Evolutionary conservation across 148 eudicot genomes (phyloP).

Genomic region (Vaccinium darrowii): DNA sequence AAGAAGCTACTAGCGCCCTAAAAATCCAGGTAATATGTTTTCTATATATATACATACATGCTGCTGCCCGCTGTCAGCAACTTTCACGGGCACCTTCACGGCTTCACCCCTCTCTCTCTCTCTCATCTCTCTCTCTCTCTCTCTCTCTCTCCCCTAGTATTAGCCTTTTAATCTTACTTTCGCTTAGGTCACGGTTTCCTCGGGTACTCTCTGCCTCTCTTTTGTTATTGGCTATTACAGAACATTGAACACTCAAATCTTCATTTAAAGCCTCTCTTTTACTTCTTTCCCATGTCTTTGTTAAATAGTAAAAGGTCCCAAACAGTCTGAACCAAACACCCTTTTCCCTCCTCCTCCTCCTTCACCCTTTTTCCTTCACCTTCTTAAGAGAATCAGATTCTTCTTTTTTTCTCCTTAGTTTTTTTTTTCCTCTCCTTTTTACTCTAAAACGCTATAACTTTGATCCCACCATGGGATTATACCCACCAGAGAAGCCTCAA

Average conservation of each 20-base stretch:
- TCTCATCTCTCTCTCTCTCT: background rate
- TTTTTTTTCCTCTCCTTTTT: background rate
- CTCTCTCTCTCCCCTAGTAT: background rate
- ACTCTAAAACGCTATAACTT: background rate
- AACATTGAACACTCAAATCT: slow-evolving; percentile 28
- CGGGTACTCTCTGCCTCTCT: slow-evolving; percentile 24
- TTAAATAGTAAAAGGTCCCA: background rate
- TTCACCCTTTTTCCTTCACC: background rate
- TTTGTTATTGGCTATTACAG: background rate
- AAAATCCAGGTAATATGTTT: background rate
- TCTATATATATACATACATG: background rate
- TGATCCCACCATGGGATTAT: slow-evolving; percentile 20
- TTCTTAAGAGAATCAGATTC: slow-evolving; percentile 1
- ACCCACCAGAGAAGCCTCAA: slow-evolving; percentile 10
- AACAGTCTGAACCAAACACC: background rate
- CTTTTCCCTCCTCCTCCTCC: background rate
- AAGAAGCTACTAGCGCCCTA: slow-evolving; percentile 15
- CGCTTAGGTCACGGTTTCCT: slow-evolving; percentile 37
- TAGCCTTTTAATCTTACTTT: slow-evolving; percentile 4
- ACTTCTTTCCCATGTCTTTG: slow-evolving; percentile 10
- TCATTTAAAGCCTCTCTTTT: slow-evolving; percentile 16
- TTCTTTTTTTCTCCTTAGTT: background rate
- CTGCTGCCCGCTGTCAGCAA: slow-evolving; percentile 23
- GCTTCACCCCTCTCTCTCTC: background rate
- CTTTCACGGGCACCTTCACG: slow-evolving; percentile 13